Evolutionary conservation across 192 early-diverging fungal species (phyloP), one percentile per base, ranked within the genome.

Genomic region (Coemansia asiatica): DNA sequence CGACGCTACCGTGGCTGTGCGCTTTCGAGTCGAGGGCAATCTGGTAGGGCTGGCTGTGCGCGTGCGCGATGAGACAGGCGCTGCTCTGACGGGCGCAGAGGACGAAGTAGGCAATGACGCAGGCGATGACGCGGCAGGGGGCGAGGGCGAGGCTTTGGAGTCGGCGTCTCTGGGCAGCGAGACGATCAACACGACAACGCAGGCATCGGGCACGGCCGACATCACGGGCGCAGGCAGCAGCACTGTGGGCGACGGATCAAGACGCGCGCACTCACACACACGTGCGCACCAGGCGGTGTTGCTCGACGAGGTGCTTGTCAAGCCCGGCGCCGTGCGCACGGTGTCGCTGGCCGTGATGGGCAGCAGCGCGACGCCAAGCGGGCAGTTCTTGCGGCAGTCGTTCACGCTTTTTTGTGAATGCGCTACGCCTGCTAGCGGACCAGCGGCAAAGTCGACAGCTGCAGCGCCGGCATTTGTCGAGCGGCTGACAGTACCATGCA

Each of bases 251-350:
- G 23, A 25, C 60, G 29, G 28, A 21, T 16, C 26, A 6, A 49
- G 48, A 4, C 29, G 59, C 56, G 25, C 61, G 61, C 36, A 44
- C 44, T n/a, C 60, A 25, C 27, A 29, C 16, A 10, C 55, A 8
- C 62, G 64, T n/a, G 44, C 46, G 6, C 62, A 46, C 56, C 64
- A 66, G 61, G 27, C 75, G 2, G 74, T 73, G 46, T 68, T 65
- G 51, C 68, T 73, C 55, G 95, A 98, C 69, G 97, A 98, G 68
- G 68, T 98, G 23, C 63, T 87, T 18, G 67, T 98, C 38, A 89
- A 88, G 49, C 89, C 95, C 9, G 95, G 95, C 6, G 85, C 86
- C 23, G 93, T 95, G 67, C 84, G 92, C 31, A 86, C 85, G 0
- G 87, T 97, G 23, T 86, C 90, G 66, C 86, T 96, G 3, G 92